These are phyloP conservation scores for Leccinum arenicola DNA, from an alignment of 768 basidiomycete species.

Conservation along the genomic window DNA sequence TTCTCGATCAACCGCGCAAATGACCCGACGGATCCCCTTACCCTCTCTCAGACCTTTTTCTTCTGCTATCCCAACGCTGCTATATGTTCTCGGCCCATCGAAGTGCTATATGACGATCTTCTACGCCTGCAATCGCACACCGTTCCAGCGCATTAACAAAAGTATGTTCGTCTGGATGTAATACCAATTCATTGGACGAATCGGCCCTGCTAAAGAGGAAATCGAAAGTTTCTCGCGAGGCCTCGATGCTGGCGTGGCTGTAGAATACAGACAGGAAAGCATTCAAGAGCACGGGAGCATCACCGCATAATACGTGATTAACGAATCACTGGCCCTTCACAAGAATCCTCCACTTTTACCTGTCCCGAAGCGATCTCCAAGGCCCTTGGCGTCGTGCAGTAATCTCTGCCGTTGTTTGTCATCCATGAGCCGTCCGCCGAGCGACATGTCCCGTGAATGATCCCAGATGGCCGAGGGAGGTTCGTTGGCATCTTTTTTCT, in stretches of 20 bases:
- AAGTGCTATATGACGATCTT: slow-evolving; percentile 46
- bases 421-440: slow-evolving; percentile 88
- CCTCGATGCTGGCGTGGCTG: slow-evolving; percentile 50
- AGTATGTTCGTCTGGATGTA: slow-evolving; percentile 49
- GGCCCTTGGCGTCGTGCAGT: slow-evolving; percentile 75
- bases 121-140: slow-evolving; percentile 43
- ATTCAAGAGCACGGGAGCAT: slow-evolving; percentile 61
- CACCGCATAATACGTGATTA: not conserved
- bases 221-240: slow-evolving; percentile 48
- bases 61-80: slow-evolving; percentile 59
- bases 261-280: slow-evolving; percentile 81
- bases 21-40: slow-evolving; percentile 14
- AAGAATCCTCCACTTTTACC: slow-evolving; percentile 68
- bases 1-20: slow-evolving; percentile 60
- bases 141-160: slow-evolving; percentile 69
- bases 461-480: slow-evolving; percentile 83
- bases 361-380: slow-evolving; percentile 81
- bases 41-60: slow-evolving; percentile 30
- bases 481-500: slow-evolving; percentile 44
- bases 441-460: slow-evolving; percentile 82
- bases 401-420: slow-evolving; percentile 76
- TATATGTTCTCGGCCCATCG: slow-evolving; percentile 63
- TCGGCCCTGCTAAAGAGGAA: slow-evolving; percentile 42
- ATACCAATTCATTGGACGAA: slow-evolving; percentile 8
- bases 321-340: slow-evolving; percentile 22